Percentiles rank a stretch among this genome's conserved stretches.
phyloP scores from a whole-genome alignment of 139 green algal genomes.

The Volvox africanus region DNA sequence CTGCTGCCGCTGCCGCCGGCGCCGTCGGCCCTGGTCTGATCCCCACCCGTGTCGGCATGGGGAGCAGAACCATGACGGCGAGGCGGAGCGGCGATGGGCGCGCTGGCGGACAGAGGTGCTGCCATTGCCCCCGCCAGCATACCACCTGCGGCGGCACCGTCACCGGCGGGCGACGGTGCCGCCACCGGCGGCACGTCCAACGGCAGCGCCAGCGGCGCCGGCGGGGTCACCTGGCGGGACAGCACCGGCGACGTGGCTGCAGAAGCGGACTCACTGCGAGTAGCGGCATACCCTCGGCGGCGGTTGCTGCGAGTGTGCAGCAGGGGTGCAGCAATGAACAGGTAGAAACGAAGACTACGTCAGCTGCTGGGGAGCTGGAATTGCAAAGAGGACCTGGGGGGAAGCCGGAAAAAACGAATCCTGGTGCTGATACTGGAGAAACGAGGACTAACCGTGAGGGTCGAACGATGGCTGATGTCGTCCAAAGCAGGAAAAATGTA shows the following conservation, averaged over 20 bases:
- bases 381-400: too few relatives aligned
- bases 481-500: too few relatives aligned
- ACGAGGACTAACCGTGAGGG: too few relatives aligned
- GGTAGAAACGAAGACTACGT: too few relatives aligned
- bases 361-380: too few relatives aligned
- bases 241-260: neutral
- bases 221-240: neutral
- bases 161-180: neutral
- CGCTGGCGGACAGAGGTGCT: neutral
- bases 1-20: neutral
- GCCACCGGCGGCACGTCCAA: neutral
- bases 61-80: neutral
- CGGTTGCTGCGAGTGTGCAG: neutral
- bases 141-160: neutral
- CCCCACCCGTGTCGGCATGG: neutral
- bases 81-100: neutral
- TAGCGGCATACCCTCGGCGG: too few relatives aligned
- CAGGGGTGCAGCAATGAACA: too few relatives aligned
- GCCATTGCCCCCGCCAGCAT: neutral
- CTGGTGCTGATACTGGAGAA: too few relatives aligned
- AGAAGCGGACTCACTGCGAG: neutral
- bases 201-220: neutral
- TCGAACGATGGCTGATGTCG: too few relatives aligned
- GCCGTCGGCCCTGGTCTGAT: neutral
- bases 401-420: too few relatives aligned